Evolutionary conservation across 2,329 filamentous ascomycete species (phyloP).

Genomic region (Myriosclerotinia duriaeana): DNA sequence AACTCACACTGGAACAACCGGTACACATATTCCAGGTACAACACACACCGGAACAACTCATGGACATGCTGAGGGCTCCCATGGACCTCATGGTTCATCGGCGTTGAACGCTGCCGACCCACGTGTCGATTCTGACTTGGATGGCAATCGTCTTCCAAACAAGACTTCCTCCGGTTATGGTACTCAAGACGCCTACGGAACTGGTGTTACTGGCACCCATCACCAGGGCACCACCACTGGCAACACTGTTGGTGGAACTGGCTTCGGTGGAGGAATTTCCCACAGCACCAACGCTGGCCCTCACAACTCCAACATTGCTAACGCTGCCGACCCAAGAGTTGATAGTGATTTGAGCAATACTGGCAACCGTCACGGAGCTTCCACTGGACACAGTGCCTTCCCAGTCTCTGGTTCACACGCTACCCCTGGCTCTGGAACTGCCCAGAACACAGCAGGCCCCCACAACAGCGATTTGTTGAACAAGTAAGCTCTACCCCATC

Average conservation of each 20-base stretch:
- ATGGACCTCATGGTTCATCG: conserved; percentile 32
- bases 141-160: conserved; percentile 31
- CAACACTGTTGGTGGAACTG: conserved; percentile 20
- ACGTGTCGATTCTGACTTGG: conserved; percentile 51
- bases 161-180: conserved; percentile 16
- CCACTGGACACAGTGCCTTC: conserved; percentile 34
- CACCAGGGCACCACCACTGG: conserved; percentile 17
- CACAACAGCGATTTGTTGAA: conserved; percentile 55
- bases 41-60: neutral
- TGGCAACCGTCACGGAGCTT: conserved; percentile 40
- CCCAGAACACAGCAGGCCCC: conserved; percentile 50
- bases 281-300: conserved; percentile 43
- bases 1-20: neutral
- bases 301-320: conserved; percentile 42
- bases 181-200: conserved; percentile 22
- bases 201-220: conserved; percentile 15
- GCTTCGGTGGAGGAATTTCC: conserved; percentile 32
- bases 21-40: neutral
- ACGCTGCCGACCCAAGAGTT: conserved; percentile 53
- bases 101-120: conserved; percentile 51
- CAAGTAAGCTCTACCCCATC: conserved; percentile 42
- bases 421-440: conserved; percentile 40
- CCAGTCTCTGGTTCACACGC: conserved; percentile 39
- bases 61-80: conserved; percentile 31
- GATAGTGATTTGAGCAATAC: conserved; percentile 51